These are phyloP conservation scores for Grigorovia yakushimaensis DNA, from an alignment of 805 yeast genomes.

Conservation along the genomic window DNA sequence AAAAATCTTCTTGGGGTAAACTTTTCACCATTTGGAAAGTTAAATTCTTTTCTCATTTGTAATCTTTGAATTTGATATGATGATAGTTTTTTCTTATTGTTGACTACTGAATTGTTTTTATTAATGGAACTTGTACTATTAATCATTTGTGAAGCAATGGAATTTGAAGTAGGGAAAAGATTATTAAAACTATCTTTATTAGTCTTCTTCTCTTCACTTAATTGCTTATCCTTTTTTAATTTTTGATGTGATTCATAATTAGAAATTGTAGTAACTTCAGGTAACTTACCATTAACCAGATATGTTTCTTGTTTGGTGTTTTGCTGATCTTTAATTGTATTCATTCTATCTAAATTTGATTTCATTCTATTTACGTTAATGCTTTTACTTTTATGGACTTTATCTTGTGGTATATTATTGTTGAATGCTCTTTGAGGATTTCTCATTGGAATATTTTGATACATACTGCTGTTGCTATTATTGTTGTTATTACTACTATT, in stretches of 20 bases:
- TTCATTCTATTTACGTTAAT: not conserved
- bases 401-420: not conserved
- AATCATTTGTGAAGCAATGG: not conserved
- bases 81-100: slow-evolving; percentile 8
- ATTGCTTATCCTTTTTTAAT: not conserved
- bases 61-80: slow-evolving; percentile 25
- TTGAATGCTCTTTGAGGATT: not conserved
- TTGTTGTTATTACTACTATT: not conserved
- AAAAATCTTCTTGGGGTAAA: slow-evolving; percentile 23
- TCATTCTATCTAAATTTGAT: not conserved
- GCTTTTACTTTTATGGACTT: not conserved
- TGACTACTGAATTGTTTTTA: not conserved
- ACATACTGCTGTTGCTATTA: not conserved
- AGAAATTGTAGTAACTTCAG: not conserved
- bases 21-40: slow-evolving; percentile 28
- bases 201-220: not conserved
- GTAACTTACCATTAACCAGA: not conserved
- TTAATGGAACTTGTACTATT: not conserved
- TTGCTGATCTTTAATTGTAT: not conserved
- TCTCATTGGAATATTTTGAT: not conserved
- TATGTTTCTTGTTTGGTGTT: not conserved
- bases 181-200: not conserved
- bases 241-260: not conserved
- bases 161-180: not conserved
- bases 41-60: slow-evolving; percentile 23